Base-by-base conservation (phyloP, 2,329 filamentous ascomycete genomes). In the Fusarium hainanense region DNA sequence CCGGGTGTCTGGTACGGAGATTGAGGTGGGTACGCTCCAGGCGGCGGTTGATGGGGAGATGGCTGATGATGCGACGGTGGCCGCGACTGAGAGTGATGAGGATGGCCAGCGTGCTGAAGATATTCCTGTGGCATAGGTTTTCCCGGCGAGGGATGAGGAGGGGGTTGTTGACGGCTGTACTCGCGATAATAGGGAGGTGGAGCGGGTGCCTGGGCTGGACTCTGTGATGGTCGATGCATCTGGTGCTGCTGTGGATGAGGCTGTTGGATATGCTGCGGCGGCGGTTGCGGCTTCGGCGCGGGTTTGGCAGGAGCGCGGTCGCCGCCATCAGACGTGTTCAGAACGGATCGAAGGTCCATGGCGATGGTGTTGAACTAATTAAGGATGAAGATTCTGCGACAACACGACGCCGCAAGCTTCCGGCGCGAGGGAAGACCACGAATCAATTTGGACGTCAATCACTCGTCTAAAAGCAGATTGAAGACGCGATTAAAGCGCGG, bases 281-380 rank as follows among this genome's bases (percentile, higher is more conserved):
- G 77, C 47, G 77, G 79, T 70, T 78, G 79, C 56, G 75, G 77
- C 59, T 75, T 74, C 37, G 73, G 75, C 44, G 74, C 74, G 54
- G 78, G 76, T 67, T 78, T 78, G 58, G 77, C 73, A 52, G 78
- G 77, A 47, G 76, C 74, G 66, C 79, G 77, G 52, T 80, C 83
- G 71, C 79, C 83, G 61, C 79, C 79, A 66, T 86, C 86, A 37
- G 84, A 82, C 23, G 82, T 80, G 76, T 88, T 89, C 49, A 89
- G 78, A 73, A 89, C 85, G 18, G 82, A 83, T 68, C 81, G 79
- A 60, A 88, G 81, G 80, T 88, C 85, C 86, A 88, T 84, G 57
- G 63, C 41, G 43, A 48, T 46, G 25, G 30, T 25, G 32, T 59
- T 50, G 40, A n/a, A 42, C 28, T 48, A 41, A 58, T 23, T 30